phyloP scores from a whole-genome alignment of 129 eudicot genomes.

The Cynara cardunculus region DNA sequence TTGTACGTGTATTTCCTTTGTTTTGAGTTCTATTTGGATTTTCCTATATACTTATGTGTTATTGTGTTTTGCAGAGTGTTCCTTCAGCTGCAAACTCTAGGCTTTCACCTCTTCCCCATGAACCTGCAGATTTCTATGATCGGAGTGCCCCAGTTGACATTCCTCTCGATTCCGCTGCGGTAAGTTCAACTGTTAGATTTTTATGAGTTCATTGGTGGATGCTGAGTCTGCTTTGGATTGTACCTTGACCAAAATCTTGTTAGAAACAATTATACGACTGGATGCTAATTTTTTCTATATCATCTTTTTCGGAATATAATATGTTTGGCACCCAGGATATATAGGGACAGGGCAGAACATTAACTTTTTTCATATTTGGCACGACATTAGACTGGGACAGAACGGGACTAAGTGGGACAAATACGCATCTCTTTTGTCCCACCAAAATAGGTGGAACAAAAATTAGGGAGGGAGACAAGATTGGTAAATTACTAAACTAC shows the following conservation, averaged over 20 bases:
- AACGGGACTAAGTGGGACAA: too few species aligned
- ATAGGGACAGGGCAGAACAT: too few species aligned
- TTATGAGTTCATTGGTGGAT: not conserved
- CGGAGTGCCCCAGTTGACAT: constrained; percentile 64
- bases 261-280: not conserved
- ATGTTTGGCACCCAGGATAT: too few species aligned
- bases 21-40: not conserved
- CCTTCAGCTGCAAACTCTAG: constrained; percentile 52
- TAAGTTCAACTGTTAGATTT: not conserved
- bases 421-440: too few species aligned
- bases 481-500: too few species aligned
- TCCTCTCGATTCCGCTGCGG: constrained; percentile 68
- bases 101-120: constrained; percentile 85
- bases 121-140: constrained; percentile 68
- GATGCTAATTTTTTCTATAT: too few species aligned
- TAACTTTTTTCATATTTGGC: too few species aligned
- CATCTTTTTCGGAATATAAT: not conserved
- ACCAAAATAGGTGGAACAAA: too few species aligned
- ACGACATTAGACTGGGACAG: too few species aligned
- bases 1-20: not conserved
- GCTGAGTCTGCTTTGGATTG: not conserved
- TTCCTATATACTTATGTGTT: not conserved
- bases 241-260: not conserved
- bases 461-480: too few species aligned
- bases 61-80: constrained; percentile 41